Evolutionary conservation across 768 basidiomycete species (phyloP).

Genomic region (Calocera cornea): DNA sequence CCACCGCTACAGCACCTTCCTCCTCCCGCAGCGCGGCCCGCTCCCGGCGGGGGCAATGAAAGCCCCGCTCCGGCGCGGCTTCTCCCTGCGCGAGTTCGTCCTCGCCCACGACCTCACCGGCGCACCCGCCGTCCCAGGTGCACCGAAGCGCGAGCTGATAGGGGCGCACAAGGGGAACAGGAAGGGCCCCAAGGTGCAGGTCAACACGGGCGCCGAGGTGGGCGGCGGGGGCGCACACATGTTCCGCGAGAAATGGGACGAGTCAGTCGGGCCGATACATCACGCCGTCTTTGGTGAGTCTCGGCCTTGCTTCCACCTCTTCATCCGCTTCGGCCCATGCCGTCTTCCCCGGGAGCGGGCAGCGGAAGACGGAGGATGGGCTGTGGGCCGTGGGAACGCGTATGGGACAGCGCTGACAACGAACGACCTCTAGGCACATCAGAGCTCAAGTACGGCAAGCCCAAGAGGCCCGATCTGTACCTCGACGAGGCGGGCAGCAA

Average conservation of each 20-base stretch:
- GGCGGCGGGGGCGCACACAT: constrained; percentile 55
- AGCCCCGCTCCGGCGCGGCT: constrained; percentile 35
- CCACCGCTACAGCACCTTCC: constrained; percentile 73
- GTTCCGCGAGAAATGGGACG: constrained; percentile 70
- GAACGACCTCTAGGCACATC: constrained; percentile 21
- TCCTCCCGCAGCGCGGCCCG: constrained; percentile 53
- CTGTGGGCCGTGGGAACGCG: too few relatives aligned
- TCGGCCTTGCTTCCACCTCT: background rate
- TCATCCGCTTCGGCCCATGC: too few relatives aligned
- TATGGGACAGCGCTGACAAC: too few relatives aligned
- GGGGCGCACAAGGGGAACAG: constrained; percentile 3
- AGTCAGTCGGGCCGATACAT: constrained; percentile 53
- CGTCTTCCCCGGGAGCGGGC: too few relatives aligned
- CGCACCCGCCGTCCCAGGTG: background rate
- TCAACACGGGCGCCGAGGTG: constrained; percentile 8
- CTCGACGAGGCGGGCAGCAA: constrained; percentile 36
- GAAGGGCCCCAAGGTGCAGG: background rate
- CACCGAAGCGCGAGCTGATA: background rate
- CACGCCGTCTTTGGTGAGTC: constrained; percentile 50
- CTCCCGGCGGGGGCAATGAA: constrained; percentile 21
- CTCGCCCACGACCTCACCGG: constrained; percentile 31
- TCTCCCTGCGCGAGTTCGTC: constrained; percentile 54
- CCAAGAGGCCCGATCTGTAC: constrained; percentile 40
- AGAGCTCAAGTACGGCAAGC: constrained; percentile 46
- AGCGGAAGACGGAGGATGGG: too few relatives aligned